These are phyloP conservation scores for Holtermanniella nyarrowii DNA, from an alignment of 768 basidiomycete species.

Conservation along the genomic window DNA sequence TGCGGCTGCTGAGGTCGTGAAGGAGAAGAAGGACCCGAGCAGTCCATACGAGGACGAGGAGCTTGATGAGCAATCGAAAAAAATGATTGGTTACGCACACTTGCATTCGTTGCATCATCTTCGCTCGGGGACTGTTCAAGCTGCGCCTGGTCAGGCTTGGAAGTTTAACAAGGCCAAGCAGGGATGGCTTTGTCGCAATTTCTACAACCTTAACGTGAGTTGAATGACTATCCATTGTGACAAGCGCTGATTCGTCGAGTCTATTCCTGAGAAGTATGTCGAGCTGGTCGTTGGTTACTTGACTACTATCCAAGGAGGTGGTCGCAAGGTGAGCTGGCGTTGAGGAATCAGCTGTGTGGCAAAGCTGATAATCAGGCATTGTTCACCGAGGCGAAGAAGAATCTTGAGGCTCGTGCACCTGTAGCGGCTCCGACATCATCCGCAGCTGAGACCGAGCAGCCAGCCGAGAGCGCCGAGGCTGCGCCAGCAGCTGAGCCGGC, in stretches of 20 bases:
- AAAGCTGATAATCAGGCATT: neutral
- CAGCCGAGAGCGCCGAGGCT: neutral
- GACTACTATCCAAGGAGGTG: conserved; percentile 23
- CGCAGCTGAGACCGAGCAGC: neutral
- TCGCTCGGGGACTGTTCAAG: neutral
- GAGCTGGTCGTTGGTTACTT: conserved; percentile 26
- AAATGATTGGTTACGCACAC: neutral
- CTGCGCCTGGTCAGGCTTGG: conserved; percentile 14
- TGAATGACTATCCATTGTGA: neutral
- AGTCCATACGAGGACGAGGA: neutral
- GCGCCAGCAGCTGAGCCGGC: neutral
- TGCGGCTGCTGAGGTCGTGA: neutral
- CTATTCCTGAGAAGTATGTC: conserved; percentile 20
- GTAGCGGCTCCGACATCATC: neutral
- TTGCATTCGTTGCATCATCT: neutral
- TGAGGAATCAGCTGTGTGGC: too few relatives aligned
- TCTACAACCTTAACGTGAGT: conserved; percentile 21
- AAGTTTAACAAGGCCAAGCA: conserved; percentile 34
- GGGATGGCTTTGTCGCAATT: conserved; percentile 25
- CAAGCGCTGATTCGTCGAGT: neutral
- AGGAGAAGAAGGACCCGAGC: neutral
- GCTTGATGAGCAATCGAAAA: neutral
- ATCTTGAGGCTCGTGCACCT: neutral
- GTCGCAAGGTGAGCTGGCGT: conserved; percentile 12
- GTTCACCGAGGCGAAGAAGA: neutral